Base-by-base conservation (phyloP, 2,329 filamentous ascomycete genomes). In the Xylaria sp. region DNA sequence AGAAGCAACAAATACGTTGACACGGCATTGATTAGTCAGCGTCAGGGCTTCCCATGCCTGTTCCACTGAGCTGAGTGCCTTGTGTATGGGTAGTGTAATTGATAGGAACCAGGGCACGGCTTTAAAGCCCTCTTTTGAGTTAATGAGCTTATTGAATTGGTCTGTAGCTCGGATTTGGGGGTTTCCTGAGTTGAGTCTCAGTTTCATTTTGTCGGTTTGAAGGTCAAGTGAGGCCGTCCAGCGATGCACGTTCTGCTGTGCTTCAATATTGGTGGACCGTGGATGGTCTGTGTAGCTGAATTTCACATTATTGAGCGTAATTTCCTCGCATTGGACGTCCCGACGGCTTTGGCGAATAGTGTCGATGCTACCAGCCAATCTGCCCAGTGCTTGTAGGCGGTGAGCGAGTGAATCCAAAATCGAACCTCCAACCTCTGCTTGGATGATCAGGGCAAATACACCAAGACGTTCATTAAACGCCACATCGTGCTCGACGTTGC, bases 301-400 rank as follows among this genome's bases (percentile, higher is more conserved):
- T 2, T 86, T 82, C 6, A 96, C 86, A 70, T 87, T 84, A 72
- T 84, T 83, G 65, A 95, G 83, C 18, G 87, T 89, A 65, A 91
- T 84, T 50, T 85, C 82, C 73, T 90, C 85, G 76, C 87, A 87
- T 52, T 82, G 82, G 44, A 92, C 86, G 61, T 86, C 84, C 18
- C 84, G 84, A 56, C 83, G 82, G 72, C 87, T 84, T 70, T 84
- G 82, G 64, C 88, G 83, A 70, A 94, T 87, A 1, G 90, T 89
- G 54, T 89, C 86, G 32, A 94, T 84, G 75, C 92, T 93, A 52
- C 87, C 86, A 48, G 93, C 89, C 34, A 96, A 84, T 23, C 91
- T 88, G 75, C 92, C 89, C 66, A 96, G 87, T 13, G 89, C 87
- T 73, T 88, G 86, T 55, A 94, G 82, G 34, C 90, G 86, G 60